phyloP scores from a whole-genome alignment of 306 rosid species.

The Trifolium subterraneum region DNA sequence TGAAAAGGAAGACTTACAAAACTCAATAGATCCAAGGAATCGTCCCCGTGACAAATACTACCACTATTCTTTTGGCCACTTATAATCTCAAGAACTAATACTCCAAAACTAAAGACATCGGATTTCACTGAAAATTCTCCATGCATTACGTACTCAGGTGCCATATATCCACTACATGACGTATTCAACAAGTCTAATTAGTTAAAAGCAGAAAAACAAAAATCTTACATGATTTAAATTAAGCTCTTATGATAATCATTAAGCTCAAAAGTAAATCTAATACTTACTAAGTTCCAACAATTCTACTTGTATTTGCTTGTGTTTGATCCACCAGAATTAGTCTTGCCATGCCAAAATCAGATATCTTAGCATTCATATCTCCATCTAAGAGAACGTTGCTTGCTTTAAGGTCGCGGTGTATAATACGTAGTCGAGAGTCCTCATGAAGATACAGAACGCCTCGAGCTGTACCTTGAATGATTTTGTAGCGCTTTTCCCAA shows the following conservation, averaged over 20 bases:
- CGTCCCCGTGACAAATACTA: background rate
- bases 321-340: constrained; percentile 9
- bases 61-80: constrained; percentile 6
- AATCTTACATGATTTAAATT: no score
- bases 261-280: background rate
- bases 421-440: background rate
- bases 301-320: background rate
- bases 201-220: background rate
- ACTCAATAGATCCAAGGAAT: background rate
- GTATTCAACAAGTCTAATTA: background rate
- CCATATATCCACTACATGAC: constrained; percentile 28
- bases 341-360: constrained; percentile 21
- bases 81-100: constrained; percentile 23
- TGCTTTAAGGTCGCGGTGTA: background rate
- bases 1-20: constrained; percentile 9
- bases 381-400: constrained; percentile 1
- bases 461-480: constrained; percentile 7
- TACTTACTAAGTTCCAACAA: constrained; percentile 19
- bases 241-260: background rate
- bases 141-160: constrained; percentile 27
- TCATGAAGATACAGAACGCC: constrained; percentile 19
- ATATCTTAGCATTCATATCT: constrained; percentile 15
- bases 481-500: background rate
- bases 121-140: constrained; percentile 11
- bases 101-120: constrained; percentile 29